Evolutionary conservation across 331 rosid species (phyloP).

Genomic region (Pyrus hybrid): DNA sequence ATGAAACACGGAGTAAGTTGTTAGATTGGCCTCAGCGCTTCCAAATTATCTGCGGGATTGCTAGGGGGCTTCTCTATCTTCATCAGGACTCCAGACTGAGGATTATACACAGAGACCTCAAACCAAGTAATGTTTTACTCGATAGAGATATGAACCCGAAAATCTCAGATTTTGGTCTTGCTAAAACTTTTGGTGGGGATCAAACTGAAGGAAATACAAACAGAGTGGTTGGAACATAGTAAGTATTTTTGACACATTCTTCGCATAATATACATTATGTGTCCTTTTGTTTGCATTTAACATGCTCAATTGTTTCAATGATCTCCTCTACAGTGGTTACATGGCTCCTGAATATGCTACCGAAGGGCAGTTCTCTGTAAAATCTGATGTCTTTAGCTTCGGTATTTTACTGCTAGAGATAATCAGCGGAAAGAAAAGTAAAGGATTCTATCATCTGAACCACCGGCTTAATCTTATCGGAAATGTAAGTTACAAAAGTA

Average conservation of each 20-base stretch:
- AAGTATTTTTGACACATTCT: background rate
- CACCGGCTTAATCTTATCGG: slow-evolving; percentile 16
- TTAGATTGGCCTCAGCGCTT: slow-evolving; percentile 45
- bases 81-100: slow-evolving; percentile 40
- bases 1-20: slow-evolving; percentile 11
- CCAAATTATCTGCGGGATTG: slow-evolving; percentile 36
- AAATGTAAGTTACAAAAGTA: slow-evolving; percentile 8
- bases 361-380: slow-evolving; percentile 22
- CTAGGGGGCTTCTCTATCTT: slow-evolving; percentile 42
- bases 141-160: slow-evolving; percentile 13
- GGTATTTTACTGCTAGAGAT: slow-evolving; percentile 25
- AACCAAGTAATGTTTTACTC: slow-evolving; percentile 30
- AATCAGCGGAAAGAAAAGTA: slow-evolving; percentile 17
- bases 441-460: slow-evolving; percentile 18
- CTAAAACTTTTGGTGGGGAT: slow-evolving; percentile 7
- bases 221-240: slow-evolving; percentile 14
- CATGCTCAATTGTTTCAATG: background rate
- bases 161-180: slow-evolving; percentile 14
- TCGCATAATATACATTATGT: background rate
- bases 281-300: background rate
- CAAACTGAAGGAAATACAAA: slow-evolving; percentile 12
- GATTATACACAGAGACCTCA: slow-evolving; percentile 31
- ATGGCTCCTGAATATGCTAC: slow-evolving; percentile 31
- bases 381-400: slow-evolving; percentile 25
- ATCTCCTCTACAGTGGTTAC: slow-evolving; percentile 11